Percentiles rank a stretch among this genome's conserved stretches.
Evolutionary conservation across 2,329 filamentous ascomycete species (phyloP).

Genomic region (Ophiognomonia clavigignenti-juglandacearum): DNA sequence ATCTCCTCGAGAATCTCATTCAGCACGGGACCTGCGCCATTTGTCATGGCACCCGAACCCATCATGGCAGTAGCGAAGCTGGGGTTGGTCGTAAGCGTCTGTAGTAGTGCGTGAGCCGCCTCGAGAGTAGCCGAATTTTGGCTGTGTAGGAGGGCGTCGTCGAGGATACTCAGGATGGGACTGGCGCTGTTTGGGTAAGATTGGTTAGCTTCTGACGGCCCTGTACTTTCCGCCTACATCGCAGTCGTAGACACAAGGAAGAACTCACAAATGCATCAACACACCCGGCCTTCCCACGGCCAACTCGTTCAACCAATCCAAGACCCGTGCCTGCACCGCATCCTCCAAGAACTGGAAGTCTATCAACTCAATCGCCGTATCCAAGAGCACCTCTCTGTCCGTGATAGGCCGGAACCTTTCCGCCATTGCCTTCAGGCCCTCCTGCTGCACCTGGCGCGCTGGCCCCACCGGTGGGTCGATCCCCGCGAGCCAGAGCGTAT

Average conservation of each 20-base stretch:
- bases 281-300: slow-evolving; percentile 51
- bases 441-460: too few relatives aligned
- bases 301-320: slow-evolving; percentile 56
- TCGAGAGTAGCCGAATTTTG: slow-evolving; percentile 57
- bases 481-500: slow-evolving; percentile 57
- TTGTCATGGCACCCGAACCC: slow-evolving; percentile 30
- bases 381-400: slow-evolving; percentile 59
- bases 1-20: slow-evolving; percentile 52
- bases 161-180: slow-evolving; percentile 52
- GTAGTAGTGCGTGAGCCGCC: slow-evolving; percentile 55
- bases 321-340: slow-evolving; percentile 51
- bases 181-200: slow-evolving; percentile 40
- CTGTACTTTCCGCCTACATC: too few relatives aligned
- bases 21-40: slow-evolving; percentile 27
- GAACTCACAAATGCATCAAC: slow-evolving; percentile 53
- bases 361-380: slow-evolving; percentile 58
- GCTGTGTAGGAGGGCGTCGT: slow-evolving; percentile 58
- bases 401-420: too few relatives aligned
- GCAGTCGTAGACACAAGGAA: too few relatives aligned
- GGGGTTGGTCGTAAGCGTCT: slow-evolving; percentile 50
- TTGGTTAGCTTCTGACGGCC: neutral
- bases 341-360: slow-evolving; percentile 64
- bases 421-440: too few relatives aligned
- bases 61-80: slow-evolving; percentile 45
- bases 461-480: slow-evolving; percentile 39